Percentiles rank a stretch among this genome's conserved stretches.
Evolutionary conservation across 306 rosid species (phyloP).

Genomic region (Lupinus albus): DNA sequence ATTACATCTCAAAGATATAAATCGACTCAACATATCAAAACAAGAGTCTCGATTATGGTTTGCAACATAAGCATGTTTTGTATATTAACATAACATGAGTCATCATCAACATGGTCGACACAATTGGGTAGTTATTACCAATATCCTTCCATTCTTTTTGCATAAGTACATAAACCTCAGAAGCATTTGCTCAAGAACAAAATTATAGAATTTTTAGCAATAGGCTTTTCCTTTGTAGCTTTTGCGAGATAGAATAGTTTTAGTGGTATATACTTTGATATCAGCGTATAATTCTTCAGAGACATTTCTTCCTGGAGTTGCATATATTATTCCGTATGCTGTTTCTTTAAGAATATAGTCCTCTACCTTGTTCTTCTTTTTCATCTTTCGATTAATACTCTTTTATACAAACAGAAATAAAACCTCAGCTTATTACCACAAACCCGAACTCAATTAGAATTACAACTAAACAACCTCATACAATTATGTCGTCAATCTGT

Average conservation of each 20-base stretch:
- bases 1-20: conserved; percentile 54
- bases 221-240: neutral
- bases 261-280: neutral
- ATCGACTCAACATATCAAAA: conserved; percentile 40
- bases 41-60: conserved; percentile 28
- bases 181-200: conserved; percentile 14
- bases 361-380: neutral
- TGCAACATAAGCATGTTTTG: conserved; percentile 32
- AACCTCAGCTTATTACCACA: neutral
- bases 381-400: neutral
- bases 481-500: conserved; percentile 21
- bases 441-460: conserved; percentile 11
- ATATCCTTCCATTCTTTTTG: neutral
- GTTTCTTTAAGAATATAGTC: neutral
- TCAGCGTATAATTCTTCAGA: neutral
- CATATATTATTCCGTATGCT: neutral
- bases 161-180: conserved; percentile 22
- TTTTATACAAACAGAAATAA: neutral
- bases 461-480: conserved; percentile 9
- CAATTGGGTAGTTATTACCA: neutral
- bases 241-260: neutral
- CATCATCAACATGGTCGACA: neutral
- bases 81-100: neutral
- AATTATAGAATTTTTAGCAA: neutral
- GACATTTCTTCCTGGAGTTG: conserved; percentile 16